Base-by-base conservation (phyloP, 345 rosid genomes). In the Draba incana region DNA sequence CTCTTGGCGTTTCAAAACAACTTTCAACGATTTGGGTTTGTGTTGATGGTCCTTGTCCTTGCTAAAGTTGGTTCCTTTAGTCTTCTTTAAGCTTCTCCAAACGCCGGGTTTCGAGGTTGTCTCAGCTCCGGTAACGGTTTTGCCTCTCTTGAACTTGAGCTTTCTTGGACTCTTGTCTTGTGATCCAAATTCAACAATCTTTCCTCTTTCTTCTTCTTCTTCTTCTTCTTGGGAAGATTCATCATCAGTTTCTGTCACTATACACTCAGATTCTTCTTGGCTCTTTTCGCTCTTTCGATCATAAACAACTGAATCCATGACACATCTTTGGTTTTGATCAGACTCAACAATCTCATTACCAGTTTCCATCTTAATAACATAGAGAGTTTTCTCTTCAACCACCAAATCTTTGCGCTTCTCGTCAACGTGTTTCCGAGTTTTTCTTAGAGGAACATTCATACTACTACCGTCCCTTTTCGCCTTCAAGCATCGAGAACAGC, bases 1-100 rank as follows among this genome's bases (percentile, higher is more conserved):
- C 37, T 85, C 92, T 79, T 88, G 93, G 76, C 84, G 96, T 75
- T 88, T 87, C 81, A 91, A 70, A 59, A 69, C 76, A 60, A 87
- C 81, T 61, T 28, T 68, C 60, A 51, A 31, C 5, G 56, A 69
- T 75, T 31, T 57, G 57, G 44, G 30, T 41, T 37, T 49, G 77
- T 39, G 42, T 78, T 74, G 50, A 13, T 57, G 48, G 49, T 65
- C 71, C 13, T 57, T 50, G 9, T 66, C 54, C 16, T 62, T 54
- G 28, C 28, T 68, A 2, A 33, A 27, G 48, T 49, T 33, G 16
- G 62, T 81, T 84, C 41, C 27, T 74, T 75, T 69, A 80, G 73
- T 79, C 84, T 77, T 79, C 84, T 77, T 85, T 46, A 80, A 71
- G 57, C 77, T 85, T 83, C 71, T 79, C 31, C 68, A 60, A 58